Evolutionary conservation across 2,329 filamentous ascomycete species (phyloP).

Genomic region (Capronia coronata): DNA sequence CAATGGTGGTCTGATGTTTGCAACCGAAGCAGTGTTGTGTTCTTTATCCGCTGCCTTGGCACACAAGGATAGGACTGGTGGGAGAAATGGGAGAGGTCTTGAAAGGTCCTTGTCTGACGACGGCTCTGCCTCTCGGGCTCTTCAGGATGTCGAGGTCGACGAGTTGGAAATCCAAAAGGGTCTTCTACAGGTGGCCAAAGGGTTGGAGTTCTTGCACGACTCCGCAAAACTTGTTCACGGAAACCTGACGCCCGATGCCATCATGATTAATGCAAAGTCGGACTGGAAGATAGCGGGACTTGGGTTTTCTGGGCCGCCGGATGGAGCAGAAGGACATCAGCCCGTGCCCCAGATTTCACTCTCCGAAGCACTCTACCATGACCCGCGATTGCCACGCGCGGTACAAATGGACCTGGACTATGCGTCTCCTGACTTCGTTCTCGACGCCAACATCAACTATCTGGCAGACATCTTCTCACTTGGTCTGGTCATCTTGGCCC

Average conservation of each 20-base stretch:
- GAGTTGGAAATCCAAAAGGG: constrained; percentile 98
- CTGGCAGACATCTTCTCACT: constrained; percentile 91
- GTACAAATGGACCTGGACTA: constrained; percentile 92
- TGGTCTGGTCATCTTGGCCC: constrained; percentile 75
- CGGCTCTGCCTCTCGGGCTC: constrained; percentile 59
- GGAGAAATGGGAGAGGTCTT: constrained; percentile 9
- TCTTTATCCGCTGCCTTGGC: constrained; percentile 75
- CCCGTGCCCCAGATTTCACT: constrained; percentile 74
- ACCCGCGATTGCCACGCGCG: constrained; percentile 69
- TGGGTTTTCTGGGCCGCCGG: constrained; percentile 75
- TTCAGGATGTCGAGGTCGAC: constrained; percentile 85
- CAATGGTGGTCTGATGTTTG: constrained; percentile 87
- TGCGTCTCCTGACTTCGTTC: constrained; percentile 85
- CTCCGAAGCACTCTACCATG: constrained; percentile 75
- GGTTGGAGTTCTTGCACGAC: constrained; percentile 89
- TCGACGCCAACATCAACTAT: constrained; percentile 79
- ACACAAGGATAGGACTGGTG: constrained; percentile 84
- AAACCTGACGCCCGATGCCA: constrained; percentile 86
- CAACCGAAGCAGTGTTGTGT: constrained; percentile 82
- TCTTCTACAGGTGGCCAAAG: constrained; percentile 84
- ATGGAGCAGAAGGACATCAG: constrained; percentile 65
- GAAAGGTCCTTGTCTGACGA: constrained; percentile 43
- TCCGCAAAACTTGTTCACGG: constrained; percentile 90
- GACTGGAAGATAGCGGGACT: constrained; percentile 99
- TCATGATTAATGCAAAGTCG: constrained; percentile 92